Conservation (phyloP, 345 rosid species). For the Gossypium herbaceum region DNA sequence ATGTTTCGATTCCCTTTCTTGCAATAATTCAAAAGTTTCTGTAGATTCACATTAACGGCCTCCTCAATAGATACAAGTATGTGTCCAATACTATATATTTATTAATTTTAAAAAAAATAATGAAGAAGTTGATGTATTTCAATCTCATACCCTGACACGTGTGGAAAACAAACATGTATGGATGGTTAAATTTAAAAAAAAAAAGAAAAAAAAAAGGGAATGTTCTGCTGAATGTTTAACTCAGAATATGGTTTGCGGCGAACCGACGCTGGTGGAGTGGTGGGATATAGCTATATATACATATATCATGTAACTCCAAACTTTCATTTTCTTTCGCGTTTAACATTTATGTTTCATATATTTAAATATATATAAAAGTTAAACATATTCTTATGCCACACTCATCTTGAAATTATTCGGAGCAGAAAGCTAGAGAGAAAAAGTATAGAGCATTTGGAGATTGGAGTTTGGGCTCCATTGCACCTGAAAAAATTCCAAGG, state of each 20-base stretch:
- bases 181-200: not conserved
- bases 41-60: constrained; percentile 49
- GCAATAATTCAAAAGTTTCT: constrained; percentile 67
- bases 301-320: not conserved
- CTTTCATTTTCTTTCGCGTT: not conserved
- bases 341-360: not conserved
- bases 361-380: not conserved
- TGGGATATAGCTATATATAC: not conserved
- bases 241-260: constrained; percentile 48
- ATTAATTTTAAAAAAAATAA: not conserved
- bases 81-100: not conserved
- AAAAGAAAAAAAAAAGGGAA: constrained; percentile 8
- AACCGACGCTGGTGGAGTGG: constrained; percentile 37
- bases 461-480: constrained; percentile 8
- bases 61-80: not conserved
- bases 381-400: not conserved
- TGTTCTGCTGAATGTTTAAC: constrained; percentile 23
- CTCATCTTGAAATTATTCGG: not conserved
- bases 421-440: no score
- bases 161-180: constrained; percentile 3
- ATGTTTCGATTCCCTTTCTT: constrained; percentile 39
- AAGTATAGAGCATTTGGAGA: not conserved
- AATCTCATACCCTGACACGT: not conserved
- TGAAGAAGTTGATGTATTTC: not conserved
- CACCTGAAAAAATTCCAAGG: not conserved